Percentiles rank a stretch among this genome's conserved stretches.
These are phyloP conservation scores for Cladophialophora exuberans DNA, from an alignment of 2,329 filamentous ascomycete species.

Conservation along the genomic window DNA sequence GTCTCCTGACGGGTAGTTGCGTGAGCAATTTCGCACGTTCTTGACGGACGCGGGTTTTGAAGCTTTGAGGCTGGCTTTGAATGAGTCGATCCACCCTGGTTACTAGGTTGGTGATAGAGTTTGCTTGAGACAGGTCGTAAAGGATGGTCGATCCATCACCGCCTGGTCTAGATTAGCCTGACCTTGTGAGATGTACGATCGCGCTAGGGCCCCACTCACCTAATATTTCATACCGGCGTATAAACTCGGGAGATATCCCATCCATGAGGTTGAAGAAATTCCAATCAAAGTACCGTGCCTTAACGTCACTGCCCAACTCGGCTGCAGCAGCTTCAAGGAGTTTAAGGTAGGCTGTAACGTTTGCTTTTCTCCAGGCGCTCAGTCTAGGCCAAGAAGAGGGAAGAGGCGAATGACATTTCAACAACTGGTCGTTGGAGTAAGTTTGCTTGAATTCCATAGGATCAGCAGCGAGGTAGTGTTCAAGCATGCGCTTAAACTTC, in stretches of 20 bases:
- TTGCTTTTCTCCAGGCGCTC: neutral
- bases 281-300: neutral
- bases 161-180: too few relatives aligned
- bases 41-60: neutral
- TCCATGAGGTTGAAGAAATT: neutral
- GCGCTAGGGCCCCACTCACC: too few relatives aligned
- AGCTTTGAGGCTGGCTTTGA: neutral
- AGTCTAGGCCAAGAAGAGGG: neutral
- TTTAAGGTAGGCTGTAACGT: neutral
- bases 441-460: neutral
- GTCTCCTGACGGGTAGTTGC: neutral
- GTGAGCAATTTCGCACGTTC: neutral
- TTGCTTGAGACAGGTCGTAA: too few relatives aligned
- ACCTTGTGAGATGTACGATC: too few relatives aligned
- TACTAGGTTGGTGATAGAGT: neutral
- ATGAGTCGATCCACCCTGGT: neutral
- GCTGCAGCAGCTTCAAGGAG: neutral
- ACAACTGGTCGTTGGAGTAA: too few relatives aligned
- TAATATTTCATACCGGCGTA: neutral
- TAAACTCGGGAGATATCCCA: neutral
- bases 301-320: neutral
- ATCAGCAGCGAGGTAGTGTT: neutral
- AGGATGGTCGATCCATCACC: too few relatives aligned
- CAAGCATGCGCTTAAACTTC: neutral
- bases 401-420: neutral